phyloP scores from a whole-genome alignment of 768 basidiomycete species.

The Tulasnella sp. region DNA sequence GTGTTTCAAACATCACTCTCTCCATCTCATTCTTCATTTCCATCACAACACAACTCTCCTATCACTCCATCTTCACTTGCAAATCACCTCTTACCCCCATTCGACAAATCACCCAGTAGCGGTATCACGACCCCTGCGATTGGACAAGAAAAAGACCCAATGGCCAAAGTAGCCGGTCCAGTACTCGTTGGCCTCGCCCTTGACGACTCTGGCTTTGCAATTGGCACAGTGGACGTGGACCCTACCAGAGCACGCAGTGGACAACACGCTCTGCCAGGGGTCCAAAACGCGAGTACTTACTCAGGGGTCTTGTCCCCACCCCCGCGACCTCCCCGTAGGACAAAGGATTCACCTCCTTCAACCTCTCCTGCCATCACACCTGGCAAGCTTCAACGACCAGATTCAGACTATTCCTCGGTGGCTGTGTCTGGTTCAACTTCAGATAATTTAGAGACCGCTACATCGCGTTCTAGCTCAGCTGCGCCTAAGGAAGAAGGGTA shows the following conservation, averaged over 20 bases:
- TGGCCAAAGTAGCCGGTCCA: constrained; percentile 1
- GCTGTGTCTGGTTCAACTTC: neutral
- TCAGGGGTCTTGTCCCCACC: too few species aligned
- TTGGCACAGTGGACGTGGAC: neutral
- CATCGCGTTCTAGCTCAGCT: too few species aligned
- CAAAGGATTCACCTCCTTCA: neutral
- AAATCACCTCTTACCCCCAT: neutral
- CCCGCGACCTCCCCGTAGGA: neutral
- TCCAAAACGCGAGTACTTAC: too few species aligned
- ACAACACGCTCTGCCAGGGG: too few species aligned
- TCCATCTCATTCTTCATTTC: neutral
- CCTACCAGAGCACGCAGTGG: neutral
- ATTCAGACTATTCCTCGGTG: neutral
- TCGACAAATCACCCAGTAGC: neutral
- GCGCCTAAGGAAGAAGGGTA: too few species aligned
- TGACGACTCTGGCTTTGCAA: neutral
- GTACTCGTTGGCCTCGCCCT: constrained; percentile 1
- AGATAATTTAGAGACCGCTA: too few species aligned
- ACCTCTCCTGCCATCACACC: neutral
- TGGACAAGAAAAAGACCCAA: constrained; percentile 9
- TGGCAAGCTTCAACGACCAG: neutral
- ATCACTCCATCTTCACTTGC: neutral
- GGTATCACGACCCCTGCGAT: constrained; percentile 4
- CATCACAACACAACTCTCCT: neutral
- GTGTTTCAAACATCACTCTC: neutral